These are phyloP conservation scores for Yarrowia sp. DNA, from an alignment of 805 yeast genomes.

Conservation along the genomic window DNA sequence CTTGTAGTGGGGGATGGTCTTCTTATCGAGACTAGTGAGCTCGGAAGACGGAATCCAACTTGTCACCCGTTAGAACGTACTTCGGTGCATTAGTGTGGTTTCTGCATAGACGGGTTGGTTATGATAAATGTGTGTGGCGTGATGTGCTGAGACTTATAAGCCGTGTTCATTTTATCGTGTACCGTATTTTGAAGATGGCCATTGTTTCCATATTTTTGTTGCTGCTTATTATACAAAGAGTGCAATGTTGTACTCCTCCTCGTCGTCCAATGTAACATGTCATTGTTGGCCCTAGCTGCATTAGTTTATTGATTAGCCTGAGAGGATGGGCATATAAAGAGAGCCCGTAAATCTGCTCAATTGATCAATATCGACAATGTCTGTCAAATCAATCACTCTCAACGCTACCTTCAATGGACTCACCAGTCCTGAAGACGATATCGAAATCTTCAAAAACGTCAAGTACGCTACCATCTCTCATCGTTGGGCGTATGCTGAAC, in stretches of 20 bases:
- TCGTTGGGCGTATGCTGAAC: conserved; percentile 11
- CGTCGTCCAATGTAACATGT: too few species aligned
- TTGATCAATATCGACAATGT: background rate
- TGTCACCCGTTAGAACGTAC: background rate
- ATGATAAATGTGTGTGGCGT: too few species aligned
- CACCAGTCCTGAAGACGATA: background rate
- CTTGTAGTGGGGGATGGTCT: background rate
- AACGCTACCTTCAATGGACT: conserved; percentile 3
- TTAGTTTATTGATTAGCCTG: background rate
- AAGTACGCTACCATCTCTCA: conserved; percentile 3
- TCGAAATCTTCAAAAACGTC: background rate
- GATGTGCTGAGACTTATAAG: too few species aligned
- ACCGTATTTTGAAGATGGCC: too few species aligned
- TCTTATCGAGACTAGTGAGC: background rate
- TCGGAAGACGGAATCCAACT: background rate
- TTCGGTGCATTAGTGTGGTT: background rate
- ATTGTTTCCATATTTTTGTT: too few species aligned
- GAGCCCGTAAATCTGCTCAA: background rate
- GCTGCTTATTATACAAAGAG: too few species aligned
- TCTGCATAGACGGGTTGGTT: background rate
- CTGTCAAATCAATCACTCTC: background rate
- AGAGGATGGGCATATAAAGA: background rate
- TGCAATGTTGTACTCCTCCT: too few species aligned
- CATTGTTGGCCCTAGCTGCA: too few species aligned
- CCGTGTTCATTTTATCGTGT: too few species aligned